These are phyloP conservation scores for Batkoa obscura DNA, from an alignment of 371 early-diverging fungal species.

Conservation along the genomic window DNA sequence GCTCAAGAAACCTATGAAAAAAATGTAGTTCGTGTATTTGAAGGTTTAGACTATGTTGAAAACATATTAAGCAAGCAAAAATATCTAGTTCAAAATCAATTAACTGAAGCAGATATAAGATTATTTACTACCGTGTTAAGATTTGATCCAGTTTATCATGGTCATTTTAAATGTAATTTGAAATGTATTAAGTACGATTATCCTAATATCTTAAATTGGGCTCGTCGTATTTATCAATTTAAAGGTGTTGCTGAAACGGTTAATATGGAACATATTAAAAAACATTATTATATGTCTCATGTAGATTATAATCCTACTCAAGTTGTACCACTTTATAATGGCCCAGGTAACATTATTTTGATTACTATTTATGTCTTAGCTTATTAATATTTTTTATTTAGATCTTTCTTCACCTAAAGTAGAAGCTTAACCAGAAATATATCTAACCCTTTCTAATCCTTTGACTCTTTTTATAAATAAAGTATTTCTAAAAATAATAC, in stretches of 20 bases:
- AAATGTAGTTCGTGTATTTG: constrained; percentile 48
- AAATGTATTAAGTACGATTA: constrained; percentile 66
- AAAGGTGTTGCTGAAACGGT: constrained; percentile 58
- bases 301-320: constrained; percentile 75
- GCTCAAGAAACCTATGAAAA: constrained; percentile 63
- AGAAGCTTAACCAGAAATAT: too few species aligned
- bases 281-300: constrained; percentile 81
- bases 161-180: constrained; percentile 82
- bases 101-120: constrained; percentile 87
- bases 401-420: too few species aligned
- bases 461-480: too few species aligned
- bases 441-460: too few species aligned
- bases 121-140: constrained; percentile 82
- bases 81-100: constrained; percentile 47
- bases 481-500: too few species aligned
- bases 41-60: constrained; percentile 71
- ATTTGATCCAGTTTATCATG: constrained; percentile 74
- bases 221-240: constrained; percentile 62
- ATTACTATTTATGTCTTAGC: too few species aligned
- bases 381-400: too few species aligned
- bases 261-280: constrained; percentile 86
- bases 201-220: constrained; percentile 73
- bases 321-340: constrained; percentile 69
- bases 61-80: constrained; percentile 41
- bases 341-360: too few species aligned